Conservation (phyloP, 345 rosid genomes). For the Punica granatum region DNA sequence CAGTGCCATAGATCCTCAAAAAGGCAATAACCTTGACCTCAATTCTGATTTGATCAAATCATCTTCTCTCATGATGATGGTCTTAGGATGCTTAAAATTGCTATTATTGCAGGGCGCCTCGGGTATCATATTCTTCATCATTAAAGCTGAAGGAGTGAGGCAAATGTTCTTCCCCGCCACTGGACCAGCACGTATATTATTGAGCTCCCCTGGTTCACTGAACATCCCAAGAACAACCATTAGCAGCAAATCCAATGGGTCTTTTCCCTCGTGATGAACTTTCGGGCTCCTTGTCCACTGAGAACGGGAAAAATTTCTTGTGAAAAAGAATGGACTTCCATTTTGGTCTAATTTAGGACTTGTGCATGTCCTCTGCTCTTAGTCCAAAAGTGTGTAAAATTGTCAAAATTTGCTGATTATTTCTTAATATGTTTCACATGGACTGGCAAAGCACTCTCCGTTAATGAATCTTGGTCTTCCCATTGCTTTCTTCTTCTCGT, state of each 20-base stretch:
- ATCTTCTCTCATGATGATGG: no score
- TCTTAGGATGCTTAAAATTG: no score
- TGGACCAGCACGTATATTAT: conserved; percentile 37
- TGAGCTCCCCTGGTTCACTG: conserved; percentile 22
- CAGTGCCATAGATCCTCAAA: no score
- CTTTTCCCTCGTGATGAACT: neutral
- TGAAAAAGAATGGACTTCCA: no score
- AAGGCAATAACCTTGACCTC: no score
- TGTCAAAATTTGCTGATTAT: neutral
- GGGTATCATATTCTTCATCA: conserved; percentile 34
- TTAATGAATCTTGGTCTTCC: no score
- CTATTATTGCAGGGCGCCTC: conserved; percentile 32
- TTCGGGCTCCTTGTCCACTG: neutral
- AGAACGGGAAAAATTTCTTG: neutral
- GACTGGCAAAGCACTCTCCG: no score
- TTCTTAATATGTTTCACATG: no score
- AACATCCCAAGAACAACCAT: neutral
- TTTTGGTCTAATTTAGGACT: no score
- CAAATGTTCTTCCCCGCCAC: conserved; percentile 46
- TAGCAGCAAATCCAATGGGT: neutral
- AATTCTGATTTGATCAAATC: no score
- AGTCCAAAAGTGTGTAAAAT: neutral
- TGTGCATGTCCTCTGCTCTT: neutral
- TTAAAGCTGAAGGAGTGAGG: conserved; percentile 37
- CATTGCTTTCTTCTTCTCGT: no score